Conservation (phyloP, 2,329 filamentous ascomycete species). For the Lecanicillium sp. region DNA sequence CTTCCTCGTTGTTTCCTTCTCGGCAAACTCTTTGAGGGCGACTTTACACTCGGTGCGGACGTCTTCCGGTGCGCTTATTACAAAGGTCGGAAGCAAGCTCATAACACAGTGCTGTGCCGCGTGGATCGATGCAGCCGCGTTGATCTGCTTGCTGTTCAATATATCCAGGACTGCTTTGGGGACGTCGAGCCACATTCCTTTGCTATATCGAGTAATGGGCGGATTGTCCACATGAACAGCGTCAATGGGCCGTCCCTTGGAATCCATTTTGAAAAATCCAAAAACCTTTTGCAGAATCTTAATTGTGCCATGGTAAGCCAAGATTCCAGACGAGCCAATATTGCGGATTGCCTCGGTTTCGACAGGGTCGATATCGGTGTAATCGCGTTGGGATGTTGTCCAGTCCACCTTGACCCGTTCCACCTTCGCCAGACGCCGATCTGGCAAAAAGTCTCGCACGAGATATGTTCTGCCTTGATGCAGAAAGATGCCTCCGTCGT, state of each 20-base stretch:
- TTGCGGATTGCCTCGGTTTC: constrained; percentile 83
- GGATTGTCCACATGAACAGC: constrained; percentile 91
- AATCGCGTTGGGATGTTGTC: constrained; percentile 90
- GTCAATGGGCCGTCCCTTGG: constrained; percentile 76
- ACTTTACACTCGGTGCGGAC: constrained; percentile 93
- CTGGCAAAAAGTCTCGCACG: constrained; percentile 80
- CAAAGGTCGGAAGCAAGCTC: constrained; percentile 81
- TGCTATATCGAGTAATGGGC: constrained; percentile 75
- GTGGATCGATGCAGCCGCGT: constrained; percentile 85
- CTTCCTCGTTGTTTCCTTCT: constrained; percentile 63
- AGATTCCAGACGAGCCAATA: constrained; percentile 55
- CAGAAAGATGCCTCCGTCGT: constrained; percentile 93
- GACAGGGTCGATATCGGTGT: constrained; percentile 86
- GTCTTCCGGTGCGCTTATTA: constrained; percentile 83
- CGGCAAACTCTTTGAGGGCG: constrained; percentile 78
- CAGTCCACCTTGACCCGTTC: constrained; percentile 88
- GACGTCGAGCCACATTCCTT: constrained; percentile 94
- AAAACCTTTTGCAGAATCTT: constrained; percentile 85
- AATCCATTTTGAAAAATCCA: constrained; percentile 96
- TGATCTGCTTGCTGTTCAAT: constrained; percentile 63
- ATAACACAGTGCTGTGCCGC: constrained; percentile 90
- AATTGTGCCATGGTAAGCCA: constrained; percentile 81
- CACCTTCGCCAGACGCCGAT: constrained; percentile 77
- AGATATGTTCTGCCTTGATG: constrained; percentile 94
- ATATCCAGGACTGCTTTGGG: constrained; percentile 74